Base-by-base conservation (phyloP, 257 asterid species). In the Buddleja alternifolia region DNA sequence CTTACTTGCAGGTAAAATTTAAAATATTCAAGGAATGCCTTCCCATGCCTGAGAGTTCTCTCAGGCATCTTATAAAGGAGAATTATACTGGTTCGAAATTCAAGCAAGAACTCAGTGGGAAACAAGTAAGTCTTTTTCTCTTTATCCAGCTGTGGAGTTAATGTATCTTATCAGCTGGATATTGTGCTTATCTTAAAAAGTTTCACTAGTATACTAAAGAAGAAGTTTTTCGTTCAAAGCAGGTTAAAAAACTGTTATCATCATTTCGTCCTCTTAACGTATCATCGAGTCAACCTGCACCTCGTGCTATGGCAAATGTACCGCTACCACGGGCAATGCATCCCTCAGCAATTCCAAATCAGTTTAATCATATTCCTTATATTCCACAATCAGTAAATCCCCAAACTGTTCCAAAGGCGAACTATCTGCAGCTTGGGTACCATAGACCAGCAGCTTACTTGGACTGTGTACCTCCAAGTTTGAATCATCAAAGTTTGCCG, bases 21-120 rank as follows among this genome's bases (percentile, higher is more conserved):
- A 79, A 63, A 63, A 86, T 85, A 68, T 83, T 75, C 75, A 88
- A 75, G 75, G 92, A 83, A 75, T 88, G 89, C 66, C 83, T 90
- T 74, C 97, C 97, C 55, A 40, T 88, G 63, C 85, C 70, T 6
- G 97, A 90, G 82, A 79, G 55, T 51, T 72, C 83, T 67, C 81
- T 90, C 47, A 86, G 70, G 73, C 66, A 65, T 16, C 73, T 83
- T 55, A 82, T 90, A 73, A 67, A 40, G 82, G 88, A 88, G 77
- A 90, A 85, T 63, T 84, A 88, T 66, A 64, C 47, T 54, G 90
- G 88, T 56, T 29, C 45, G 4, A 90, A 86, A 80, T 90, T 90
- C 78, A 80, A 84, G 39, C 97, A 81, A 73, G 93, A 90, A 78
- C 93, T 90, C 75, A 70, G 60, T 81, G 68, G 45, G 62, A 52